Base-by-base conservation (phyloP, 2,329 filamentous ascomycete genomes). In the Sphaceloma murrayae region DNA sequence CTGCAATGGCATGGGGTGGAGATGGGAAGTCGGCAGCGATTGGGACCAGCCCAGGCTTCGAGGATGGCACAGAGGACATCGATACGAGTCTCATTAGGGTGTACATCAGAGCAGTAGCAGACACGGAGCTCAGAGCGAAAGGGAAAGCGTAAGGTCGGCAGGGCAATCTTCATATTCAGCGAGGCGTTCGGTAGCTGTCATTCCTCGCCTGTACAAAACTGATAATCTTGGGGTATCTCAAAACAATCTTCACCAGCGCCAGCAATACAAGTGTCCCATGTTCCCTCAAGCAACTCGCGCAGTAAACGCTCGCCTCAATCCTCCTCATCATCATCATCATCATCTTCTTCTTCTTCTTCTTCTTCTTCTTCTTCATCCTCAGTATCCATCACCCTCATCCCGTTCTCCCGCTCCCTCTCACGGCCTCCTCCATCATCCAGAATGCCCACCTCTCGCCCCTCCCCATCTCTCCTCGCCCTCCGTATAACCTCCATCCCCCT, bases 71-170 rank as follows among this genome's bases (percentile, higher is more conserved):
- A 63, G 84, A 93, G 53, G 81, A 91, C 52, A 82, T 85, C 48
- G 72, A 69, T 27, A 85, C 85, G 5, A 73, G 78, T 43, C 77
- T 61, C 19, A 68, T 89, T 4, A 82, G 81, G 54, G 74, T 98
- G 21, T 78, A 84, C 58, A 75, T 98, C 19, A 73, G 89, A 48
- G 86, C 94, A 65, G 69, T 98, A 43, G 78, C 80, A 4, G 87
- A 94, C 56, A 83, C 77, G 6, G 91, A 98, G 65, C 87, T 88
- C 3, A 87, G 88, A 65, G 82, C 81, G 16, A 94, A 94, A 66
- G 70, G 77, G 32, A 88, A 86, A 66, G 46, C 49, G 30, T 40
- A 16, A 30, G 6, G 4, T 6, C 2, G 24, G 2, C n/a, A 13
- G 17, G 21, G 9, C 21, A 38, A 26, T 14, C 30, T 44, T 44